These are phyloP conservation scores for Apiospora aurea DNA, from an alignment of 2,329 filamentous ascomycete species.

Conservation along the genomic window DNA sequence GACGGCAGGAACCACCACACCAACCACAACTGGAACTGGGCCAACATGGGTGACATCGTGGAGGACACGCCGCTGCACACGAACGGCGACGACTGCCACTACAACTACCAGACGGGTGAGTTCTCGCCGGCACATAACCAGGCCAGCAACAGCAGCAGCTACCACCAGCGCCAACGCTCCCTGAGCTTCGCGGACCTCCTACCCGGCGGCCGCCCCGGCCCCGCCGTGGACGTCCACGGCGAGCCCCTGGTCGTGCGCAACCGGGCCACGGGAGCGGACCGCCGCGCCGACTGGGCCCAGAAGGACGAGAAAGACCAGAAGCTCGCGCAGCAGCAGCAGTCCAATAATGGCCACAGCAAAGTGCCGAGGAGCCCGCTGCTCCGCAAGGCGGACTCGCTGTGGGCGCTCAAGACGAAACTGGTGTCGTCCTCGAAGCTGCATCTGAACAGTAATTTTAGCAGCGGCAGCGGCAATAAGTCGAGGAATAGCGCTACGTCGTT, in stretches of 20 bases:
- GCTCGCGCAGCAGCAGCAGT: not conserved
- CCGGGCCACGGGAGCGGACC: not conserved
- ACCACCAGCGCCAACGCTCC: not conserved
- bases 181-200: not conserved
- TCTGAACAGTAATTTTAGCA: constrained; percentile 28
- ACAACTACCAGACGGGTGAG: not conserved
- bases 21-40: constrained; percentile 26
- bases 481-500: constrained; percentile 17
- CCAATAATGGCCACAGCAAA: constrained; percentile 30
- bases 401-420: constrained; percentile 54
- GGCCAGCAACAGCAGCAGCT: no score
- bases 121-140: not conserved
- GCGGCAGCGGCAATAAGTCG: constrained; percentile 28
- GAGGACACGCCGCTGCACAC: not conserved
- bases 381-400: constrained; percentile 56
- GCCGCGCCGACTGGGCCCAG: constrained; percentile 63
- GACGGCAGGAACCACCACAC: not conserved
- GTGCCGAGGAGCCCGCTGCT: constrained; percentile 39
- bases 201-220: not conserved
- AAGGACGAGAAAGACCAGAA: constrained; percentile 53
- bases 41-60: constrained; percentile 11
- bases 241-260: not conserved
- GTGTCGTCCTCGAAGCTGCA: constrained; percentile 26
- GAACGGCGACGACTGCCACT: not conserved
- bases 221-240: not conserved